phyloP scores from a whole-genome alignment of 768 basidiomycete genomes.

The Mycena albidolilacea region DNA sequence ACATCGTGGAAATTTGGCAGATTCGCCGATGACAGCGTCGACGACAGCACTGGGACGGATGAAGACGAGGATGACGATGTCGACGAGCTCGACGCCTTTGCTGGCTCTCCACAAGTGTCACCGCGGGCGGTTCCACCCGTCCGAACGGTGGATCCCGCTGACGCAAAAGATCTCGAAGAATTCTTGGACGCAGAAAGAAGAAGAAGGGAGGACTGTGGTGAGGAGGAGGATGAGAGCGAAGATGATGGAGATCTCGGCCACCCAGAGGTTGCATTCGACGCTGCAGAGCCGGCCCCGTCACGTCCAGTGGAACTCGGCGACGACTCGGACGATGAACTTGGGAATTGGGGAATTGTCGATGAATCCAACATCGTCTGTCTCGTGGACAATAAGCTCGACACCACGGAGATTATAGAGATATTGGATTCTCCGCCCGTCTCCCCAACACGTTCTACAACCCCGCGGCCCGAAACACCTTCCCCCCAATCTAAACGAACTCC shows the following conservation, averaged over 20 bases:
- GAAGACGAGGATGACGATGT: constrained; percentile 62
- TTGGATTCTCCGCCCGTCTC: constrained; percentile 21
- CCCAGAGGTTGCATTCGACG: not conserved
- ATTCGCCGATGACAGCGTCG: constrained; percentile 53
- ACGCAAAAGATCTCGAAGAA: constrained; percentile 75
- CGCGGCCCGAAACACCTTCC: constrained; percentile 2
- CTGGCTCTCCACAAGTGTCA: constrained; percentile 45
- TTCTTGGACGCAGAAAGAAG: constrained; percentile 77
- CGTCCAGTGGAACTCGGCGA: constrained; percentile 42
- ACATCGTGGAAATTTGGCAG: constrained; percentile 66
- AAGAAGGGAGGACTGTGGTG: constrained; percentile 65
- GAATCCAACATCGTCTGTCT: constrained; percentile 32
- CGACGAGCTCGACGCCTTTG: constrained; percentile 73
- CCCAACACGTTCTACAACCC: not conserved
- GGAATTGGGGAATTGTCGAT: constrained; percentile 46
- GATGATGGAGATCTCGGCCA: constrained; percentile 11
- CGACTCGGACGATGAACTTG: constrained; percentile 64
- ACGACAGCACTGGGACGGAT: constrained; percentile 49
- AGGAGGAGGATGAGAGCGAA: constrained; percentile 54
- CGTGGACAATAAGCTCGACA: not conserved
- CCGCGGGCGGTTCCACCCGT: constrained; percentile 59
- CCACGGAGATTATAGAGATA: constrained; percentile 24
- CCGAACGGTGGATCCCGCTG: constrained; percentile 59
- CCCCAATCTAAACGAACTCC: constrained; percentile 20
- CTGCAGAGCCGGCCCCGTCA: not conserved